Conservation (phyloP, 2,329 filamentous ascomycete species). For the Lachnellula cervina region DNA sequence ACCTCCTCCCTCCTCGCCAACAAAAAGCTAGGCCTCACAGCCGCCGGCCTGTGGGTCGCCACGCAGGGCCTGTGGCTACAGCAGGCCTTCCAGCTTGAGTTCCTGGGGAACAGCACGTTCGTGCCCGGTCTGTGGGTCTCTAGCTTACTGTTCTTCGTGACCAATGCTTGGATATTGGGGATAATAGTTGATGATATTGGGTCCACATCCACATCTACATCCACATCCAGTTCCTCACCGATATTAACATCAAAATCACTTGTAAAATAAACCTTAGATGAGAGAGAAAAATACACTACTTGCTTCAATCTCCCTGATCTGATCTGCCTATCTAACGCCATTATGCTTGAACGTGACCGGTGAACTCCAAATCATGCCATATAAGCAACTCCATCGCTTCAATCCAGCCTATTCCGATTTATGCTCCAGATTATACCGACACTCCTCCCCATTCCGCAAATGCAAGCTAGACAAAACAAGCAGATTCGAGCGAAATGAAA, state of each 20-base stretch:
- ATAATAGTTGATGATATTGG: constrained; percentile 66
- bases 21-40: constrained; percentile 57
- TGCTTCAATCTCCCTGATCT: no score
- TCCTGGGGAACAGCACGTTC: constrained; percentile 77
- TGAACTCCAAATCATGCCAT: neutral
- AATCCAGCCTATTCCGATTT: neutral
- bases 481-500: neutral
- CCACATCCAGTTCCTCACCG: neutral
- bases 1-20: constrained; percentile 64
- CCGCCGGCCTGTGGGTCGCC: constrained; percentile 67
- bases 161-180: constrained; percentile 84
- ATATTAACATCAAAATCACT: neutral
- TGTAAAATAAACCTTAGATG: neutral
- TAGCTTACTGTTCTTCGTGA: constrained; percentile 72
- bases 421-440: neutral
- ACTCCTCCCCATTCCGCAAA: neutral
- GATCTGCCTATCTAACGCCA: no score
- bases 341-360: no score
- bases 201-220: no score
- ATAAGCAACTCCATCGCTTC: constrained; percentile 5
- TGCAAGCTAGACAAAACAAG: neutral
- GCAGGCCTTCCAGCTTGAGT: constrained; percentile 71
- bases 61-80: constrained; percentile 74
- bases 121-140: constrained; percentile 76
- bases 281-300: no score